Evolutionary conservation across 2,329 filamentous ascomycete species (phyloP), one percentile per base, ranked within the genome.

Genomic region (Verruconis gallopava): DNA sequence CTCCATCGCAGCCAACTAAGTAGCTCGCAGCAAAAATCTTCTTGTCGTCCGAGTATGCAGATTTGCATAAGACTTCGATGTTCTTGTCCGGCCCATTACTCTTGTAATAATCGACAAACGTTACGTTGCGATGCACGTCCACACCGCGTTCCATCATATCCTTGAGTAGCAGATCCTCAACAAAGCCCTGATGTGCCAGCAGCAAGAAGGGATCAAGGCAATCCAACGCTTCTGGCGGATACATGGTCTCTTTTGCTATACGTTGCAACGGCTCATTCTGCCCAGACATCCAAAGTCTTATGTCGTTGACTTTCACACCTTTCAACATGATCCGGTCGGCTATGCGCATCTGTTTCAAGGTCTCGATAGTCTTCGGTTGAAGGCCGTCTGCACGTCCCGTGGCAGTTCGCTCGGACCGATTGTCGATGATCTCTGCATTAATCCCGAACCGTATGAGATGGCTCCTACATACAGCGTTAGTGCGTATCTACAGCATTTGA

Each of bases 351-450:
- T 84, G 80, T 47, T 75, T 72, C 51, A 85, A 72, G 0, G 81
- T 85, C 62, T 85, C 81, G 51, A 86, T 82, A 1, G 79, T 81
- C 61, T 85, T 85, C 35, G 81, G 81, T 53, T 85, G 81, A 40
- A 85, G 64, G 32, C 81, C 81, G 56, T 85, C 81, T 47, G 79
- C 79, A 44, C 73, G 66, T 33, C 80, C 80, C 5, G 77, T 78
- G 4, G 73, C 67, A 1, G 81, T 86, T 52, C 75, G 75, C 51
- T 81, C 73, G 22, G 72, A 65, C 48, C 80, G 65, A 54, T 85
- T 78, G 60, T 85, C 81, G 38, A 85, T 66, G 35, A 85, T 68
- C 32, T 71, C 68, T 3, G 74, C 69, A 43, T 74, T 73, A 51
- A 84, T 73, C 12, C 79, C 80, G 51, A 74, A 81, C 5, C 79